Conservation (phyloP, 2,329 filamentous ascomycete species). For the Orbilia blumenaviensis region DNA sequence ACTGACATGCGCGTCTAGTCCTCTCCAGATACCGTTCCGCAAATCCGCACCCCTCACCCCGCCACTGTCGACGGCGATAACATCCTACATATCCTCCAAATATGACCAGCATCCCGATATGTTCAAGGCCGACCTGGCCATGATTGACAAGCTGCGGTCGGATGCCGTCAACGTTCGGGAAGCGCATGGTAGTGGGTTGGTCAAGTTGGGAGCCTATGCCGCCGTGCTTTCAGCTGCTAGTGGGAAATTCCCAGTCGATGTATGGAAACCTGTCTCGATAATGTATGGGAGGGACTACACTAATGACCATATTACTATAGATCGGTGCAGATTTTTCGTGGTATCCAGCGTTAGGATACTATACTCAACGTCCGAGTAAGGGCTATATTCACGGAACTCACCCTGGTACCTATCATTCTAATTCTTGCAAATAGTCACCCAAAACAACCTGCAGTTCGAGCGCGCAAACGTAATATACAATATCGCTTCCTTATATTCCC, state of each 20-base stretch:
- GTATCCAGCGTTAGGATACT: slow-evolving; percentile 93
- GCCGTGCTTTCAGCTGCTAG: slow-evolving; percentile 92
- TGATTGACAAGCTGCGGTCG: slow-evolving; percentile 81
- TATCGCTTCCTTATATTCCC: slow-evolving; percentile 89
- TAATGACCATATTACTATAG: slow-evolving; percentile 62
- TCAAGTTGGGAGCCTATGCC: slow-evolving; percentile 88
- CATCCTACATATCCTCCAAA: slow-evolving; percentile 94
- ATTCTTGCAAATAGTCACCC: slow-evolving; percentile 62
- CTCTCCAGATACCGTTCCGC: slow-evolving; percentile 83
- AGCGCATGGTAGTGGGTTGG: slow-evolving; percentile 84
- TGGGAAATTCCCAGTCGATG: slow-evolving; percentile 95
- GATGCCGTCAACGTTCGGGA: slow-evolving; percentile 91
- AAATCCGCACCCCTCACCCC: slow-evolving; percentile 77
- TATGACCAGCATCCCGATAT: slow-evolving; percentile 99
- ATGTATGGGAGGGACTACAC: slow-evolving; percentile 53
- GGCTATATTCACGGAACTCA: background rate
- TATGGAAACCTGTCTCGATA: slow-evolving; percentile 62
- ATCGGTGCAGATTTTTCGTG: slow-evolving; percentile 95
- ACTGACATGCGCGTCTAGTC: slow-evolving; percentile 19
- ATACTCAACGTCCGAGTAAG: slow-evolving; percentile 73
- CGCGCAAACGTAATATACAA: slow-evolving; percentile 94
- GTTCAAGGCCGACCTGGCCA: slow-evolving; percentile 87
- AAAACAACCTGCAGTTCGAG: slow-evolving; percentile 79
- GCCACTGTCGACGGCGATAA: slow-evolving; percentile 78
- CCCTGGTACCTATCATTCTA: background rate